Evolutionary conservation across 352 stramenopile species (phyloP).

Genomic region (Phytophthora fragariaefolia): DNA sequence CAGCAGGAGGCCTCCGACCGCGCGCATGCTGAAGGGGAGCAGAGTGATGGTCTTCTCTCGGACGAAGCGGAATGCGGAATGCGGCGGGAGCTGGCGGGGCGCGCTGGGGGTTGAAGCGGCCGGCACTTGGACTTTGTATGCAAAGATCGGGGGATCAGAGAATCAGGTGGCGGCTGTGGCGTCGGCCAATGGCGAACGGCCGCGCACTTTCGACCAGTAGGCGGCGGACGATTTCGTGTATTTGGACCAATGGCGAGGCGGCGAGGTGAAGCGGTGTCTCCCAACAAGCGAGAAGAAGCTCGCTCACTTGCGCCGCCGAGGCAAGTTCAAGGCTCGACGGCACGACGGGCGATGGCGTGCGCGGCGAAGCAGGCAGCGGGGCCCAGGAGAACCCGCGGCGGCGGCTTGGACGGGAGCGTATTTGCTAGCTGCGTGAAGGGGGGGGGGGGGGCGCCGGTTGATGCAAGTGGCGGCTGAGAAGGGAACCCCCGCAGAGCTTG

Average conservation of each 20-base stretch:
- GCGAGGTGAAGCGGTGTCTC: no score
- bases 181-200: conserved; percentile 23
- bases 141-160: conserved; percentile 23
- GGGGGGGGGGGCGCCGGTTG: no score
- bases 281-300: no score
- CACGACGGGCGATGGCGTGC: conserved; percentile 26
- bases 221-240: background rate
- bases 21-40: conserved; percentile 17
- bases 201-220: conserved; percentile 5
- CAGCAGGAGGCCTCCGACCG: conserved; percentile 29
- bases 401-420: no score
- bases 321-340: conserved; percentile 26
- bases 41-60: conserved; percentile 24
- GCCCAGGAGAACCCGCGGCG: no score
- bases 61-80: conserved; percentile 32
- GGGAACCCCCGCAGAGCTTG: no score
- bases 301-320: conserved; percentile 23
- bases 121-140: conserved; percentile 29
- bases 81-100: conserved; percentile 1
- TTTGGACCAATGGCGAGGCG: conserved; percentile 18
- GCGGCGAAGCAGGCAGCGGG: background rate
- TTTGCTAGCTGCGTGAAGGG: background rate
- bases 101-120: conserved; percentile 27
- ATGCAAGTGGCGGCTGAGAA: no score
- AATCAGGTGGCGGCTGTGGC: conserved; percentile 29